Base-by-base conservation (phyloP, 1,284 basidiomycete genomes). In the Wallemia hederae region DNA sequence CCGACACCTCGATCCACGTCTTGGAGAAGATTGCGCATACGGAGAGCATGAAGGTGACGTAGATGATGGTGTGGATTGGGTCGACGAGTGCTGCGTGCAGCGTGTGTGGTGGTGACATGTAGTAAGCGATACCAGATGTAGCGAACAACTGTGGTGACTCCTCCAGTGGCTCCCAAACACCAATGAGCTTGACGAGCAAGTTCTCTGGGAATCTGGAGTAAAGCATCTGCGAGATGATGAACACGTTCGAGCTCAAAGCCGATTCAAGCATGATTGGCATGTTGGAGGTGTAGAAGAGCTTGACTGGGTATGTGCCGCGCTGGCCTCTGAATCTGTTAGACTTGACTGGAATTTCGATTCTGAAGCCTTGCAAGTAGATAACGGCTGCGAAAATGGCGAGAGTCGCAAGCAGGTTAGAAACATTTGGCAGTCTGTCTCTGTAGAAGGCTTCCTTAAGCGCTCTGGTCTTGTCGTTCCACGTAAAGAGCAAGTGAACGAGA, bases 181-280 rank as follows among this genome's bases (percentile, higher is more conserved):
- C 92, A 60, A 98, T 78, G 34, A 98, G 77, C 65, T 80, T 80
- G 66, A 97, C 88, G 64, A 96, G 75, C 65, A 97, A 72, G 76
- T 94, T 96, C 66, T 76, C 75, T 1, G 94, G 92, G 81, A 96
- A 97, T 55, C 92, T 80, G 59, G 76, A 77, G 39, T 82, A 80
- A 66, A 96, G 78, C 92, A 97, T 97, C 74, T 97, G 94, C 57
- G 82, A 87, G 69, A 98, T 79, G 71, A 98, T 87, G 75, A 91
- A 97, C 27, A 97, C 80, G 73, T 98, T 96, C 64, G 81, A 85
- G 9, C 89, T 91, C 63, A 97, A 76, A 14, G 92, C 91, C 26
- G 80, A 83, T 74, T 97, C 86, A 65, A 98, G 80, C 92, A 98
- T 98, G 77, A 98, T 98, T 64, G 92, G 91, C 92, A 97, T 97